Base-by-base conservation (phyloP, 129 eudicot genomes). In the Ambrosia artemisiifolia region DNA sequence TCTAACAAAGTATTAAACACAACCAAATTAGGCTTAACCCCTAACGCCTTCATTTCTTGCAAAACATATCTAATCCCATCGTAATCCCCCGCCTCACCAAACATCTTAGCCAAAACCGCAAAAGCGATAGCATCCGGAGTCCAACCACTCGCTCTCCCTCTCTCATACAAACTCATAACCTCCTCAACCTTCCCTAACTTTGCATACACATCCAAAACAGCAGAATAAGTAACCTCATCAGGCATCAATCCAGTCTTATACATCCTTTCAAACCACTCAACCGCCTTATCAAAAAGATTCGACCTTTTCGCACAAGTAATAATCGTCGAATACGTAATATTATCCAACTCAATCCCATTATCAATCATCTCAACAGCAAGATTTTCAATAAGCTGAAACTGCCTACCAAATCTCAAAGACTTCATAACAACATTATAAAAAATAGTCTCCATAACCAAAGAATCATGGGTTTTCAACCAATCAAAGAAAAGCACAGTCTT, bases 181-280 rank as follows among this genome's bases (percentile, higher is more conserved):
- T 88, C 94, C 80, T 85, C 90, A 64, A 82, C 88, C 70, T 83
- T 88, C 43, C 94, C 94, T 62, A 85, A 71, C 32, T 83, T 82
- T 4, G 87, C 88, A 78, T 85, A 85, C 59, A 88, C 90, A 78
- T 88, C 94, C 54, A 88, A 69, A 77, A 85, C 84, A 62, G 88
- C 86, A 10, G 90, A 88, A 47, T 88, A 88, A 38, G 94, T 88
- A 30, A 88, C 94, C 77, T 88, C 94, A 80, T 88, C 94, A 35
- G 94, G 94, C 90, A 88, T 88, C 61, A 85, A 70, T 3, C 90
- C 88, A n/a, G 90, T 80, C 70, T 85, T 85, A 42, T 88, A 88
- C 90, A 88, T 88, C 65, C 94, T 82, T 82, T 88, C 94, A 65
- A 88, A 88, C 94, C 94, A 88, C 48, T 88, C 86, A 68, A 88